These are phyloP conservation scores for Saccharomycopsis babjevae DNA, from an alignment of 805 yeast genomes.

Conservation along the genomic window DNA sequence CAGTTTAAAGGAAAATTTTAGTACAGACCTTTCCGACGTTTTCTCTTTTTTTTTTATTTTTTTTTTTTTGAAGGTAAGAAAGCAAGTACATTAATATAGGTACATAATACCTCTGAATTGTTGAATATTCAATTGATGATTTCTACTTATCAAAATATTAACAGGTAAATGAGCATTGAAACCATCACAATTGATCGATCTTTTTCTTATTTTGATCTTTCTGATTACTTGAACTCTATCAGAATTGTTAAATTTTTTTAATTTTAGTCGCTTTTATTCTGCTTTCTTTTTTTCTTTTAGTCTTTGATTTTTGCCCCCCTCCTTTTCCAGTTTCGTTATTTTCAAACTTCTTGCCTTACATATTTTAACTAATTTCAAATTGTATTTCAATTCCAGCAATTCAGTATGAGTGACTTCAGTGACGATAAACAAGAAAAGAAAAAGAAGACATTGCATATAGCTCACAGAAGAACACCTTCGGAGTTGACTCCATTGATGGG, in stretches of 20 bases:
- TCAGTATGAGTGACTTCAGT: neutral
- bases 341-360: neutral
- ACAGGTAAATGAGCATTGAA: neutral
- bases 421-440: conserved; percentile 22
- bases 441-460: conserved; percentile 72
- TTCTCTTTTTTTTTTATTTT: neutral
- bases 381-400: neutral
- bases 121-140: neutral
- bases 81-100: neutral
- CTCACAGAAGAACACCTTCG: conserved; percentile 95
- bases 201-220: neutral
- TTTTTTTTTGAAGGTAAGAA: neutral
- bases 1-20: neutral
- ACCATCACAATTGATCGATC: neutral
- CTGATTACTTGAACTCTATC: neutral
- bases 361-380: neutral
- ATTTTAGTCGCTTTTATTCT: neutral
- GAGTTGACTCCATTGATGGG: conserved; percentile 88
- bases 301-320: too few relatives aligned
- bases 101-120: neutral
- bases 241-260: neutral
- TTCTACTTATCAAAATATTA: neutral
- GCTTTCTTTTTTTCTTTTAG: neutral
- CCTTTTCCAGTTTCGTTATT: neutral
- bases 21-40: neutral